Conservation (phyloP, 257 asterid genomes). For the Echites panduratus region DNA sequence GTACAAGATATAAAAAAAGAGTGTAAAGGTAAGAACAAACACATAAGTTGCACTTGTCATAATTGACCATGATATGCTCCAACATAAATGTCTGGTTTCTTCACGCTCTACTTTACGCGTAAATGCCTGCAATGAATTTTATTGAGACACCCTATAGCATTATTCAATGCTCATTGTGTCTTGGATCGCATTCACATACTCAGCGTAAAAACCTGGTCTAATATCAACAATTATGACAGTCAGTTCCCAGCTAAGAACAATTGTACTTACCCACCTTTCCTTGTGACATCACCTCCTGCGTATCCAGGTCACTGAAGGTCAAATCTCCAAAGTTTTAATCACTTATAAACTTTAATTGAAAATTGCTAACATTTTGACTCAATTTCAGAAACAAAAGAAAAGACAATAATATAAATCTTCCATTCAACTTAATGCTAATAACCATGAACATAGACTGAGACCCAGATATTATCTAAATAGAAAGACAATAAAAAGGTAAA, state of each 20-base stretch:
- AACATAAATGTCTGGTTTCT: neutral
- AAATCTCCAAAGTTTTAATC: neutral
- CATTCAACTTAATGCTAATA: too few relatives aligned
- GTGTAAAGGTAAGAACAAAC: neutral
- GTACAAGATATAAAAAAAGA: neutral
- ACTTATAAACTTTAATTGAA: too few relatives aligned
- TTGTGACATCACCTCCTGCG: neutral
- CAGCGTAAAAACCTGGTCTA: neutral
- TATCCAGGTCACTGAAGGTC: neutral
- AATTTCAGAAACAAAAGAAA: neutral
- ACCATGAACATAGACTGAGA: neutral
- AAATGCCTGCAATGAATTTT: neutral
- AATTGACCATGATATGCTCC: neutral
- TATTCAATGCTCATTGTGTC: neutral
- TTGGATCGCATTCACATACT: neutral
- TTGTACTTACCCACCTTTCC: neutral
- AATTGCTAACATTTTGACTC: neutral
- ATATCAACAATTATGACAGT: neutral
- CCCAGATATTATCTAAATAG: neutral
- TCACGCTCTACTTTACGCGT: neutral
- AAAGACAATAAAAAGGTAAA: neutral
- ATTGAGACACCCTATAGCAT: neutral
- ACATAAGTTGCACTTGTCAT: neutral
- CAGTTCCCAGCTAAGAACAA: conserved; percentile 1
- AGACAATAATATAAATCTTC: too few relatives aligned